Base-by-base conservation (phyloP, 2,329 filamentous ascomycete genomes). In the Pseudocercospora fuligena region DNA sequence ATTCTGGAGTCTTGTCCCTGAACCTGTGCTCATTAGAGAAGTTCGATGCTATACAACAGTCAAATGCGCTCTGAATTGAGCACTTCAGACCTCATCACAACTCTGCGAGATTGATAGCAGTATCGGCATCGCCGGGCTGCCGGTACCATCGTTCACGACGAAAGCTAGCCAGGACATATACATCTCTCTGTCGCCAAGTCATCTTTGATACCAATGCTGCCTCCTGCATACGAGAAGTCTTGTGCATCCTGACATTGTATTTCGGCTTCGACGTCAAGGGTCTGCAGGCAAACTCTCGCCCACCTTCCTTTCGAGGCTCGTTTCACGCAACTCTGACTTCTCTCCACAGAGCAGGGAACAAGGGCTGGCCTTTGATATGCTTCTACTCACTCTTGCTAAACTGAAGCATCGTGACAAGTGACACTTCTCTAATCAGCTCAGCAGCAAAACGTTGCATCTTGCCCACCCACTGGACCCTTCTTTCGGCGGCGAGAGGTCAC, bases 401-500 rank as follows among this genome's bases (percentile, higher is more conserved):
- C 25, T 16, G 25, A 56, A 56, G 51, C 51, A 56, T 27, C 51
- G 27, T n/a, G 23, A 27, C 51, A 56, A 56, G 25, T 54, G 51
- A 29, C 51, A 29, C 11, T 14, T 54, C 51, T 29, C 25, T n/a
- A 14, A 54, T 29, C 14, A n/a, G 25, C 51, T 29, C 14, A n/a
- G 25, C 51, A 25, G 7, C 25, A 16, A 4, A 27, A 11, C 21
- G 51, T 54, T n/a, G 51, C 51, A 54, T 16, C 21, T 54, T 29
- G 23, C 21, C 25, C 51, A 14, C 5, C 21, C 21, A 16, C 51
- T n/a, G 51, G 51, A 31, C 51, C 51, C 51, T 54, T 54, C 51
- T 29, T 11, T 40, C 31, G 54, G 27, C 54, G 29, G 29, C 14
- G 27, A 14, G 29, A n/a, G 25, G 2, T 21, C 54, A 56, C 23